Percentiles rank a stretch among this genome's conserved stretches.
Conservation (phyloP, 1,284 basidiomycete species). For the Sparassis latifolia region DNA sequence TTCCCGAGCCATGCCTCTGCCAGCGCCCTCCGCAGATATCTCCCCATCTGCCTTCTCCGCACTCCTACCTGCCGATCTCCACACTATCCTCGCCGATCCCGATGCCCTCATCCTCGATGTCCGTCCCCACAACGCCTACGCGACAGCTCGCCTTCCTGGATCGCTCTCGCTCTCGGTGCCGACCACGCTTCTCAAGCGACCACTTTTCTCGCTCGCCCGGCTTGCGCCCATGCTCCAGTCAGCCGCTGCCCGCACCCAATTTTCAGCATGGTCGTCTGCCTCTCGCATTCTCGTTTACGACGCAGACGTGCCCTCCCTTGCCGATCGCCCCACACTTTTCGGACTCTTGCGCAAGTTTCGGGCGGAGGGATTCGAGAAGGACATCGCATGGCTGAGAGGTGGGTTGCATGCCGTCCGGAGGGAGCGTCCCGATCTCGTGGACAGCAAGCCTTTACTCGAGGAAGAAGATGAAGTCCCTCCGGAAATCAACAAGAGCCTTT, state of each 20-base stretch:
- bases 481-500: conserved; percentile 11
- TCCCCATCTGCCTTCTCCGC: conserved; percentile 25
- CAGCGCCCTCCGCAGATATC: conserved; percentile 4
- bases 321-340: conserved; percentile 64
- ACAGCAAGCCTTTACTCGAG: conserved; percentile 39
- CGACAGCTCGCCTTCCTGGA: conserved; percentile 55
- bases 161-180: conserved; percentile 91
- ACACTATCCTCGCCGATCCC: conserved; percentile 27
- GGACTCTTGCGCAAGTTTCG: conserved; percentile 85
- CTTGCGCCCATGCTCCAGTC: conserved; percentile 73
- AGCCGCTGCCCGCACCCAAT: conserved; percentile 46
- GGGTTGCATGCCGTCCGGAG: conserved; percentile 70
- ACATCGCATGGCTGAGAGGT: conserved; percentile 71
- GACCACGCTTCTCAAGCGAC: conserved; percentile 88
- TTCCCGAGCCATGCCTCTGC: conserved; percentile 7
- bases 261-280: conserved; percentile 51
- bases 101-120: conserved; percentile 74
- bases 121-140: conserved; percentile 73
- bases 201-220: conserved; percentile 71
- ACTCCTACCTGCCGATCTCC: conserved; percentile 27
- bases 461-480: conserved; percentile 48
- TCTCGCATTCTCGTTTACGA: conserved; percentile 76
- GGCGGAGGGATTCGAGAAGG: conserved; percentile 49
- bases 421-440: conserved; percentile 47
- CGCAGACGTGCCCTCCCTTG: conserved; percentile 57